phyloP scores from a whole-genome alignment of 345 rosid genomes.

The Bruguiera gymnorhiza region DNA sequence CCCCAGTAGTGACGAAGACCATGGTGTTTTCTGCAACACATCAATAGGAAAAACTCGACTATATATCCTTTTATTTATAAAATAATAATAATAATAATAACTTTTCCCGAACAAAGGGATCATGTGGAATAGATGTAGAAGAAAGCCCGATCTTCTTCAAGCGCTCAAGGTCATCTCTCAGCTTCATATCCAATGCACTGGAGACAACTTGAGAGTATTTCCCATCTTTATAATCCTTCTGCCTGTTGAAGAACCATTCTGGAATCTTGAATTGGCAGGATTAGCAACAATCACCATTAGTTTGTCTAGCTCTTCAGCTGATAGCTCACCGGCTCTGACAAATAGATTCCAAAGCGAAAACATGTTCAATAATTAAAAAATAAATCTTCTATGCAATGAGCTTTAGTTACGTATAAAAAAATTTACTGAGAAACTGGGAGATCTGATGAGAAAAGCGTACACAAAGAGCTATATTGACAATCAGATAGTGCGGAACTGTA shows the following conservation, averaged over 20 bases:
- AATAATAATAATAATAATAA: background rate
- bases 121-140: background rate
- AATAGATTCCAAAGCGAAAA: background rate
- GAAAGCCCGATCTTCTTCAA: conserved; percentile 78
- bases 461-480: too few species aligned
- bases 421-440: too few species aligned
- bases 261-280: conserved; percentile 90
- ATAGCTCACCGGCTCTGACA: conserved; percentile 63
- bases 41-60: background rate
- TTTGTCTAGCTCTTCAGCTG: conserved; percentile 81
- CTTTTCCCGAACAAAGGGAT: background rate
- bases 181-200: conserved; percentile 87
- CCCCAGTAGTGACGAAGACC: conserved; percentile 98
- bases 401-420: too few species aligned
- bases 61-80: background rate
- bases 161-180: conserved; percentile 93
- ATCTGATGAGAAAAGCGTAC: too few species aligned
- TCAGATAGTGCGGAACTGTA: too few species aligned
- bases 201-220: conserved; percentile 87
- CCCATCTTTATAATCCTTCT: conserved; percentile 91
- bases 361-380: background rate
- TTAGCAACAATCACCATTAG: conserved; percentile 82
- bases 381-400: background rate
- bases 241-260: conserved; percentile 89
- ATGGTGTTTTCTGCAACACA: conserved; percentile 69